These are phyloP conservation scores for Colletotrichum chrysophilum DNA, from an alignment of 2,329 filamentous ascomycete genomes.

Conservation along the genomic window DNA sequence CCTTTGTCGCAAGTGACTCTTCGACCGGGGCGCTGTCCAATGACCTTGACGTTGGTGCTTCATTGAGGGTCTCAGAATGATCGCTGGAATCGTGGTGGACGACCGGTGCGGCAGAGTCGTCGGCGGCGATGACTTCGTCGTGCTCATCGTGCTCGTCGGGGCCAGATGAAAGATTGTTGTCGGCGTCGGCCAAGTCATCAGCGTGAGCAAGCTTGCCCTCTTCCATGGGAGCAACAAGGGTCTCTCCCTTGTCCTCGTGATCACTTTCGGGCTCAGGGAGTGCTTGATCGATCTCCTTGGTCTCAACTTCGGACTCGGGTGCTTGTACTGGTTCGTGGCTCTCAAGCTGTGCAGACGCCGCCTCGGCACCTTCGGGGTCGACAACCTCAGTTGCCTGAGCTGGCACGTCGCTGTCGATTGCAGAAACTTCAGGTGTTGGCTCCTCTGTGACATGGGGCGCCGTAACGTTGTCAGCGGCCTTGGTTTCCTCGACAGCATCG, in stretches of 20 bases:
- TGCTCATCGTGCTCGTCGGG: background rate
- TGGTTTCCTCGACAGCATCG: background rate
- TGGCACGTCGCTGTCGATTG: background rate
- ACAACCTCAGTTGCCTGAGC: background rate
- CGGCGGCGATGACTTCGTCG: background rate
- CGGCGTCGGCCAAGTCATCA: background rate
- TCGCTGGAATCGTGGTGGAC: background rate
- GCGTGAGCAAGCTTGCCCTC: background rate
- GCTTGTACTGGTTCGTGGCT: background rate
- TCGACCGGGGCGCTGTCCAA: background rate
- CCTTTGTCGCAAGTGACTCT: background rate
- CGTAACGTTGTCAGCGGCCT: background rate
- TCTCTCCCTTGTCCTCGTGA: background rate
- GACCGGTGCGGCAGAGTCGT: background rate
- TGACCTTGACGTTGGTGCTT: background rate
- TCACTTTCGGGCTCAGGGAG: background rate
- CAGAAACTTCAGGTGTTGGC: background rate
- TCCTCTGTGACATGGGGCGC: background rate
- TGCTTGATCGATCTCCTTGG: background rate
- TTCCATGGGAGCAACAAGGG: background rate
- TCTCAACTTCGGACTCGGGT: background rate
- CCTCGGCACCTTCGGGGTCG: background rate
- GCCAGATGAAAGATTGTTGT: background rate
- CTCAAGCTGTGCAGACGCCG: background rate
- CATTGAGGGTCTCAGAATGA: background rate